Percentiles rank a stretch among this genome's conserved stretches.
These are phyloP conservation scores for Ophiosphaerella herpotricha DNA, from an alignment of 2,329 filamentous ascomycete genomes.

Conservation along the genomic window DNA sequence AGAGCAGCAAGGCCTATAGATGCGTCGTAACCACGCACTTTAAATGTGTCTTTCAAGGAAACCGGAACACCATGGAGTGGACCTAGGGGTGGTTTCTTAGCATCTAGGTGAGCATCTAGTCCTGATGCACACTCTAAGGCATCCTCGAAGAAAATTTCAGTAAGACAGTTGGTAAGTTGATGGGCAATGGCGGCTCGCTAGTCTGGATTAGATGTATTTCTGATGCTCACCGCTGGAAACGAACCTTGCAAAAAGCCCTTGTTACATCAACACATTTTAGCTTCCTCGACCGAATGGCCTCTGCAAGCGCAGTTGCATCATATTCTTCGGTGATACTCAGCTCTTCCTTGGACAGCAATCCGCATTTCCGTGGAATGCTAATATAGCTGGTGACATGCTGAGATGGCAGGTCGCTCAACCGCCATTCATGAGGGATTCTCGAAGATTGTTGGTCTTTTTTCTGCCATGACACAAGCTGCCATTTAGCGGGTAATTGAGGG, in stretches of 20 bases:
- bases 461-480: conserved; percentile 47
- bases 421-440: conserved; percentile 53
- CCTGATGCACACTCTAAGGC: conserved; percentile 41
- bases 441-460: conserved; percentile 50
- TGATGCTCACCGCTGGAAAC: background rate
- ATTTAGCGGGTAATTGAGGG: conserved; percentile 28
- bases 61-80: conserved; percentile 55
- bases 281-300: conserved; percentile 40
- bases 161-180: conserved; percentile 51
- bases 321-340: conserved; percentile 61
- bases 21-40: conserved; percentile 52
- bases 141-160: conserved; percentile 46
- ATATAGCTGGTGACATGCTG: conserved; percentile 41
- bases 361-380: conserved; percentile 57
- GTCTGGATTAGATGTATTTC: conserved; percentile 1
- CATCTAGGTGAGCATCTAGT: conserved; percentile 48
- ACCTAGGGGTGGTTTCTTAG: conserved; percentile 48
- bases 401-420: conserved; percentile 33
- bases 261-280: conserved; percentile 47
- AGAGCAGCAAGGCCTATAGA: conserved; percentile 50
- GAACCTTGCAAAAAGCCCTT: conserved; percentile 52
- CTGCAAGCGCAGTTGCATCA: conserved; percentile 50
- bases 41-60: conserved; percentile 56
- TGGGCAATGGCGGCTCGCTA: conserved; percentile 54
- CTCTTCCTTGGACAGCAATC: conserved; percentile 57